Conservation (phyloP, 1,284 basidiomycete genomes). For the Pulchroboletus neoregius region DNA sequence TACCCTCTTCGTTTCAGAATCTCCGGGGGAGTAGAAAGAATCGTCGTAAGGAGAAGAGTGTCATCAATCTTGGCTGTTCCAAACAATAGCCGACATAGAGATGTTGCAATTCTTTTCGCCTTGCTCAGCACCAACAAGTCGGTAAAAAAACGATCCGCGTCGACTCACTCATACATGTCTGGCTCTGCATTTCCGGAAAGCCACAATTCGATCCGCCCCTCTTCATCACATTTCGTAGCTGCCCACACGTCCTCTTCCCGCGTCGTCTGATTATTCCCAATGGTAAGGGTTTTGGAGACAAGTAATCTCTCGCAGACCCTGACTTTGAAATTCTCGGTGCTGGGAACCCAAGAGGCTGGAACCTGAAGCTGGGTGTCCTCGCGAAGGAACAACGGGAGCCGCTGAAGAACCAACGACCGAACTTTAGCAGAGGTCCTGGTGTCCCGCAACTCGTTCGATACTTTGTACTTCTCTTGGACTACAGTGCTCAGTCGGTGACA, state of each 20-base stretch:
- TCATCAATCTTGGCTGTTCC: conserved; percentile 77
- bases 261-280: not conserved
- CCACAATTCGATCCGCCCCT: conserved; percentile 5
- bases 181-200: conserved; percentile 41
- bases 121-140: not conserved
- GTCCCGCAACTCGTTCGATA: conserved; percentile 46
- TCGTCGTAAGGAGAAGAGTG: conserved; percentile 85
- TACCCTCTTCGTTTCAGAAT: conserved; percentile 76
- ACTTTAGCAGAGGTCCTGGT: conserved; percentile 47
- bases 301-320: conserved; percentile 1
- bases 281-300: conserved; percentile 7
- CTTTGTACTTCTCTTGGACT: conserved; percentile 70
- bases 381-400: conserved; percentile 88
- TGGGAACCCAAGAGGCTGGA: no score
- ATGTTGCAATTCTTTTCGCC: conserved; percentile 64
- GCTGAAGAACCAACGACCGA: conserved; percentile 69
- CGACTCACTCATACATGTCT: conserved; percentile 82
- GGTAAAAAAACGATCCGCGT: not conserved
- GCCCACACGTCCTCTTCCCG: conserved; percentile 2
- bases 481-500: conserved; percentile 67
- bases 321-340: conserved; percentile 1
- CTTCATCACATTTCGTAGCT: not conserved
- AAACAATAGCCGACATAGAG: conserved; percentile 75
- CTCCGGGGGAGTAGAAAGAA: conserved; percentile 71
- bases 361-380: conserved; percentile 60